Base-by-base conservation (phyloP, 768 basidiomycete species). In the Mycena filopes region DNA sequence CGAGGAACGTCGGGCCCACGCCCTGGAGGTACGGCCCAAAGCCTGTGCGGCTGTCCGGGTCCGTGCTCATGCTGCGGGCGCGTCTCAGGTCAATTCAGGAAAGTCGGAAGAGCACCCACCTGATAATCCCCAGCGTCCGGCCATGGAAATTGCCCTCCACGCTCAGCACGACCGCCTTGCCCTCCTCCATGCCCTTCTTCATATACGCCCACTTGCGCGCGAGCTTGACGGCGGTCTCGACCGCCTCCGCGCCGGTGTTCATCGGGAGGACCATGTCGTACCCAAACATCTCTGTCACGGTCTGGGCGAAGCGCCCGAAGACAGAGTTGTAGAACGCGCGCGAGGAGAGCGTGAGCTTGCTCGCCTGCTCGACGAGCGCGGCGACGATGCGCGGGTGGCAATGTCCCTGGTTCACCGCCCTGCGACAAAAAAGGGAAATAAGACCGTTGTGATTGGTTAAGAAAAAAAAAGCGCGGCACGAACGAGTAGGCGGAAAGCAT, bases 231-330 rank as follows among this genome's bases (percentile, higher is more conserved):
- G 91, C 88, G 0, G 96, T 98, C 81, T 99, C 98, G 58, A 99
- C 98, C 10, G 98, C 98, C 74, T 99, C 98, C 1, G 96, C 96
- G 48, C 97, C 97, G 1, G 97, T 99, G 84, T 99, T 99, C 96
- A 99, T 98, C 25, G 97, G 96, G 11, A 99, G 60, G 18, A 66
- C 65, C 65, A 60, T 66, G 67, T 97, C 96, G 77, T 93, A 98
- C 15, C 90, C 91, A 73, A 97, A 95, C 79, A 93, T 86, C 63
- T 87, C 80, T 1, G 92, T 94, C 63, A 98, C 83, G 76, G 88
- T 86, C 80, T 93, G 84, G 1, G 96, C 95, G 76, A 96, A 99
- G n/a, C 82, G 84, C 0, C 95, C 96, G 70, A 99, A 94, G 67
- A 91, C 85, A 49, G 90, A 90, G 72, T 97, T 98, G 83, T 98